Base-by-base conservation (phyloP, 306 rosid genomes). In the peach (Prunus persica) region DNA sequence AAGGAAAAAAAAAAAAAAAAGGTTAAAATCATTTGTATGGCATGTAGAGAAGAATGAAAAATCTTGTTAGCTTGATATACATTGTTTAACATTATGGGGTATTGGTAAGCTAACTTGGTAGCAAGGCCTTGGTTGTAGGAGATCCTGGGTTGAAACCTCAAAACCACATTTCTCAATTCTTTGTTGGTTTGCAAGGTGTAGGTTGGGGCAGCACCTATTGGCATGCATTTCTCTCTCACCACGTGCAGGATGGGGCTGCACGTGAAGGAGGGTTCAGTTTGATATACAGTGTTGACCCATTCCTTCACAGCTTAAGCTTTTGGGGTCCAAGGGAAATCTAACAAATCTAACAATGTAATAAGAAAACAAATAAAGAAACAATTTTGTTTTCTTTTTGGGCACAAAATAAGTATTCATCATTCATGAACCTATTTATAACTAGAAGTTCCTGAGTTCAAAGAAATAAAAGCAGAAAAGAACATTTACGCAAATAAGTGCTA, bases 41-140 rank as follows among this genome's bases (percentile, higher is more conserved):
- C 74, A 84, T 22, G 45, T 6, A 47, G 13, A 52, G 65, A 79
- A 82, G 54, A 70, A 55, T 72, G 68, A 14, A 63, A 63, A 28
- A 16, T 63, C 67, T 63, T 30, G 20, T 16, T 63, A 16, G 43
- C 24, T 16, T 60, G 27, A 60, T 60, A 60, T 13, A 30, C 46
- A 30, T 7, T 0, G 46, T 30, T 30, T 19, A 63, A 63, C 67
- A 63, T 63, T 63, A 28, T 16, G 15, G 65, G 65, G 54, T 49
- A 49, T 3, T 49, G 14, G 54, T 49, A 49, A 49, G 4, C 54
- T 15, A 49, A 49, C 54, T 13, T 49, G 54, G 54, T 49, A 49
- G 54, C 54, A 49, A 61, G 65, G 2, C n/a, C 27, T 27, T 14
- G 18, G n/a, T 13, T 24, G 65, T 61, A 24, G 38, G 41, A 61